These are phyloP conservation scores for Aspergillus latus DNA, from an alignment of 2,329 filamentous ascomycete genomes.

Conservation along the genomic window DNA sequence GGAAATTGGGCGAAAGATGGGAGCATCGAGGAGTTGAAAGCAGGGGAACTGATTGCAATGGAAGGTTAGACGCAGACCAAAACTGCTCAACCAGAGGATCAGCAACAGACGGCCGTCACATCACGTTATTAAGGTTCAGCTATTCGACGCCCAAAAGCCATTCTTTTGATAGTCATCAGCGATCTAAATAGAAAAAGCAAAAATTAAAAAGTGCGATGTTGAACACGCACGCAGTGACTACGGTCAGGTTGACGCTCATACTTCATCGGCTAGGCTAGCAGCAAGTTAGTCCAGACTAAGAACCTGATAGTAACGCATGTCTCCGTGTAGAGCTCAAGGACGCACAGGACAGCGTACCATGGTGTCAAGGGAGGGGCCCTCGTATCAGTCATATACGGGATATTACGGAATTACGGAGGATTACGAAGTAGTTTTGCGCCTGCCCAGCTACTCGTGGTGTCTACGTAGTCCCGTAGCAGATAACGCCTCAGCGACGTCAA, in stretches of 20 bases:
- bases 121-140: not conserved
- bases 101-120: not conserved
- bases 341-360: not conserved
- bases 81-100: not conserved
- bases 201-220: not conserved
- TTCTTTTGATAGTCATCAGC: not conserved
- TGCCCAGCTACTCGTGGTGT: not conserved
- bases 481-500: not conserved
- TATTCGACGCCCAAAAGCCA: not conserved
- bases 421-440: constrained; percentile 6
- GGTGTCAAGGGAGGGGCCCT: not conserved
- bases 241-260: not conserved
- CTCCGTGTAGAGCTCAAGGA: not conserved
- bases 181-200: not conserved
- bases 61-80: not conserved
- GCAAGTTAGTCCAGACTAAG: not conserved
- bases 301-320: not conserved
- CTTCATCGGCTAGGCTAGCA: not conserved
- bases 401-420: not conserved
- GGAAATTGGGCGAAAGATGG: not conserved
- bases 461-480: not conserved
- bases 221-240: not conserved
- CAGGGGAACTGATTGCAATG: not conserved
- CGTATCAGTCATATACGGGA: not conserved
- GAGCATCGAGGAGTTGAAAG: not conserved